These are phyloP conservation scores for Phytophthora fragariaefolia DNA, from an alignment of 352 stramenopile species.

Conservation along the genomic window DNA sequence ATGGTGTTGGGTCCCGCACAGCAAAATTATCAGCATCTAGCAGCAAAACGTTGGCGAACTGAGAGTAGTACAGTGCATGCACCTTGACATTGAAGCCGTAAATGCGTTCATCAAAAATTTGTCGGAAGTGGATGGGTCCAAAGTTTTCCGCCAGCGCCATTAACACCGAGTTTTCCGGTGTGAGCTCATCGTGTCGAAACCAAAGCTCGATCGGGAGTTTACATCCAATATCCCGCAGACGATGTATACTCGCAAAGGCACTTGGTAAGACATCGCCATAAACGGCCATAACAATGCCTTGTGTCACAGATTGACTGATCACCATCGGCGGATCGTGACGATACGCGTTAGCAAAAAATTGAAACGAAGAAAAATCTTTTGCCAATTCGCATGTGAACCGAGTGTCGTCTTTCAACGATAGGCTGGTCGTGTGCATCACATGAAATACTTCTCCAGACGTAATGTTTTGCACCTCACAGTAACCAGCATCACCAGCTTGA, in stretches of 20 bases:
- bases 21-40: slow-evolving; percentile 63
- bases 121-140: slow-evolving; percentile 45
- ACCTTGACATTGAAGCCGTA: slow-evolving; percentile 60
- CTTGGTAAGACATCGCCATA: slow-evolving; percentile 53
- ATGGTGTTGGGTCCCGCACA: slow-evolving; percentile 44
- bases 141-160: slow-evolving; percentile 37
- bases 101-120: slow-evolving; percentile 56
- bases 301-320: slow-evolving; percentile 1
- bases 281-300: slow-evolving; percentile 60
- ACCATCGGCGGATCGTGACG: slow-evolving; percentile 63
- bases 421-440: slow-evolving; percentile 69
- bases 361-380: slow-evolving; percentile 61
- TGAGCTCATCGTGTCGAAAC: slow-evolving; percentile 59
- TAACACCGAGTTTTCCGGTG: slow-evolving; percentile 45
- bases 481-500: slow-evolving; percentile 56
- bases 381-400: slow-evolving; percentile 78
- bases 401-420: slow-evolving; percentile 71
- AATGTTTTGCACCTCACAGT: slow-evolving; percentile 66
- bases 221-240: slow-evolving; percentile 47
- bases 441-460: slow-evolving; percentile 56
- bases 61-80: slow-evolving; percentile 59
- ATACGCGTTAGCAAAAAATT: slow-evolving; percentile 51
- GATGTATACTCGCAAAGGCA: slow-evolving; percentile 54
- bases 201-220: slow-evolving; percentile 60
- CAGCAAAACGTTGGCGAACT: slow-evolving; percentile 53